phyloP scores from a whole-genome alignment of 495 filamentous ascomycete genomes.

The Trypethelium eluteriae region DNA sequence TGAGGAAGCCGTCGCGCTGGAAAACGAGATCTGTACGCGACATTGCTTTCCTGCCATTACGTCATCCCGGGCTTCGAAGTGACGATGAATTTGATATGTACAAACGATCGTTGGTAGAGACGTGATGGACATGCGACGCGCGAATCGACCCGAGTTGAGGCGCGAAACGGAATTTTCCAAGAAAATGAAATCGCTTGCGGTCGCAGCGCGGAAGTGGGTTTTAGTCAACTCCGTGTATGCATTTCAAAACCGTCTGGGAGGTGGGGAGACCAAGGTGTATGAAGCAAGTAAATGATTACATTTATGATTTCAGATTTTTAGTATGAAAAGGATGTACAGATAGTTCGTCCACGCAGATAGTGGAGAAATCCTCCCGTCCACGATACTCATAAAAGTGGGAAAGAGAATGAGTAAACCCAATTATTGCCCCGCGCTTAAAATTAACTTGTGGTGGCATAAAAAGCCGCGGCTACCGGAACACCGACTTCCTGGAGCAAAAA shows the following conservation, averaged over 20 bases:
- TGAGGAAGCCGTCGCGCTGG: constrained; percentile 48
- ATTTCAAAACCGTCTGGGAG: not conserved
- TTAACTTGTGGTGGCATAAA: too few species aligned
- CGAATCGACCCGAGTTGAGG: not conserved
- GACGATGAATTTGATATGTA: not conserved
- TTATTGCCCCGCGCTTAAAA: too few species aligned
- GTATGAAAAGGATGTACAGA: too few species aligned
- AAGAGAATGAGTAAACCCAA: too few species aligned
- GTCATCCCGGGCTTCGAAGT: not conserved
- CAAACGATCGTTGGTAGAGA: not conserved
- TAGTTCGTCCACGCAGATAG: too few species aligned
- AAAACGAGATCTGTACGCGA: constrained; percentile 46
- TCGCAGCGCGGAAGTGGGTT: not conserved
- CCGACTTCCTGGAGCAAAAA: too few species aligned
- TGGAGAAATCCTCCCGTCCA: too few species aligned
- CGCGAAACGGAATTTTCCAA: not conserved
- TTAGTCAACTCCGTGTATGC: constrained; percentile 7
- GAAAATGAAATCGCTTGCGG: not conserved
- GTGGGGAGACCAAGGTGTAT: not conserved
- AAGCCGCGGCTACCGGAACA: too few species aligned
- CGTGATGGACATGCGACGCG: not conserved
- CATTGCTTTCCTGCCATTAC: not conserved
- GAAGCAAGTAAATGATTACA: not conserved
- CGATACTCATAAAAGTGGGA: too few species aligned
- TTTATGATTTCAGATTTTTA: too few species aligned